A percentile compares a stretch with the other conserved stretches of the same genome.
These are phyloP conservation scores for Pachysolen tannophilus DNA, from an alignment of 805 yeast species.

Conservation along the genomic window DNA sequence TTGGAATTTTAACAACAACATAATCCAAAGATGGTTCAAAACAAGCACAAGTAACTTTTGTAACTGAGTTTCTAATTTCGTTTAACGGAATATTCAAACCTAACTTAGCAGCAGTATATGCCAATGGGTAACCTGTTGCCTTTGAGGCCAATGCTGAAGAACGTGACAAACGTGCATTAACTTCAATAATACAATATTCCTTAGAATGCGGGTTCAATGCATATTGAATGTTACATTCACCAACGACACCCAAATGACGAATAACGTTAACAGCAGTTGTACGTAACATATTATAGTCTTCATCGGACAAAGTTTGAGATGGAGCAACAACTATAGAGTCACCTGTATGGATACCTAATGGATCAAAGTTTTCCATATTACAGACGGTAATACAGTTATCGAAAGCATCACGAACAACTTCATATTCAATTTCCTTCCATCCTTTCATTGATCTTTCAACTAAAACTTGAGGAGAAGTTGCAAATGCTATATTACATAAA, in stretches of 20 bases:
- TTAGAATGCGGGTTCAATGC: constrained; percentile 93
- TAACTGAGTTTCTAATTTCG: constrained; percentile 92
- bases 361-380: constrained; percentile 98
- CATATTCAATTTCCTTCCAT: constrained; percentile 98
- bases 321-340: constrained; percentile 99
- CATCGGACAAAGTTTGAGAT: constrained; percentile 93
- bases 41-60: constrained; percentile 92
- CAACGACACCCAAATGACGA: constrained; percentile 97
- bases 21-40: constrained; percentile 97
- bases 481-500: constrained; percentile 81
- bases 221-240: constrained; percentile 98
- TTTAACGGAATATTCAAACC: constrained; percentile 93
- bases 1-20: constrained; percentile 94
- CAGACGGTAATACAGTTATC: constrained; percentile 98
- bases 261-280: constrained; percentile 95
- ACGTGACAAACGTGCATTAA: constrained; percentile 92
- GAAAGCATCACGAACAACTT: constrained; percentile 93
- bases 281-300: constrained; percentile 96
- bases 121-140: constrained; percentile 98
- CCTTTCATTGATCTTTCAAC: constrained; percentile 97
- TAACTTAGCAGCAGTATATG: constrained; percentile 97
- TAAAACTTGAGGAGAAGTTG: constrained; percentile 88
- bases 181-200: constrained; percentile 95
- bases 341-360: constrained; percentile 97
- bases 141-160: constrained; percentile 97